Evolutionary conservation across 2,329 filamentous ascomycete genomes (phyloP), one percentile per base, ranked within the genome.

Genomic region (Mariannaea sp.): DNA sequence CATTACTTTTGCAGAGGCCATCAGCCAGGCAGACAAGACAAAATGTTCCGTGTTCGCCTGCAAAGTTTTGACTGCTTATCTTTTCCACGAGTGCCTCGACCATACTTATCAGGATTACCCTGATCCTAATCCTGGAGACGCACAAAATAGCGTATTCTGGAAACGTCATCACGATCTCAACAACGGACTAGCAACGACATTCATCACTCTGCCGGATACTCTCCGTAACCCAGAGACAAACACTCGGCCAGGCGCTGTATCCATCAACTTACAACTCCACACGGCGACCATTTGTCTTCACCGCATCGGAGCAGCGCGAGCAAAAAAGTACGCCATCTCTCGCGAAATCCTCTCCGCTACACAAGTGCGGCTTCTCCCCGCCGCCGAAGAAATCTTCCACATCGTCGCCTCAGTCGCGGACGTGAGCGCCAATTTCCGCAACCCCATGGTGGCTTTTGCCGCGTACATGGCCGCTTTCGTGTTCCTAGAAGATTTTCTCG

Each of bases 271-370:
- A 77, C 89, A 89, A 64, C 83, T 96, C 1, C 90, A 96, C 67
- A 89, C 90, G 0, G 87, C 89, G 2, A 84, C 86, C 4, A 95
- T 96, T 48, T 94, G 90, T 68, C 77, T 96, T 6, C 91, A 96
- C 64, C 89, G 92, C 70, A 88, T 88, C 2, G 90, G 90, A 1
- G 87, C 90, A 7, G 89, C 67, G 84, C 88, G 8, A 84, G 91
- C 59, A 84, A 85, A 66, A 79, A 58, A 60, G 16, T 43, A 61
- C 26, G 42, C 40, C 17, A 50, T 57, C 7, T 35, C 54, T 0
- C 12, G 17, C 0, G 48, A 56, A 0, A 13, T 65, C 1, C 9
- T 65, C 0, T 20, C 45, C 0, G 90, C 66, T 77, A 83, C 22
- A 71, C 92, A 58, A 79, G 80, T 84, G 17, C 80, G 90, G 48